Conservation (phyloP, 257 asterid genomes). For the Anisodus tanguticus region DNA sequence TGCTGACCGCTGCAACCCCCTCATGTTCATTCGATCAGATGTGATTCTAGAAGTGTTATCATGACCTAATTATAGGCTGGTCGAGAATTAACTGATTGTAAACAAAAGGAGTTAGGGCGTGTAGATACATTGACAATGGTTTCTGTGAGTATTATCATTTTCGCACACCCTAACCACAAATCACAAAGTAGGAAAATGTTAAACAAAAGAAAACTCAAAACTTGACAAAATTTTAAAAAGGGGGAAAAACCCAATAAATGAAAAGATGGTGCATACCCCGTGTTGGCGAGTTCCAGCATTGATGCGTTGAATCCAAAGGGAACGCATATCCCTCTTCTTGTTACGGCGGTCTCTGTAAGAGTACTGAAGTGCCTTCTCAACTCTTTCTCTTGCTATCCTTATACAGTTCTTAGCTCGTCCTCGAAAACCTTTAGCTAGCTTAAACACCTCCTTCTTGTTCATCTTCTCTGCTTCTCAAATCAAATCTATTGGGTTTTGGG, state of each 20-base stretch:
- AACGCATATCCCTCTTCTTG: slow-evolving; percentile 85
- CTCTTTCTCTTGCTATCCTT: slow-evolving; percentile 77
- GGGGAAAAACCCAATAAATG: background rate
- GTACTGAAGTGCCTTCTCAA: slow-evolving; percentile 75
- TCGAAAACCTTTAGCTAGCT: slow-evolving; percentile 79
- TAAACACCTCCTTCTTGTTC: slow-evolving; percentile 81
- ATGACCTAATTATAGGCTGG: background rate
- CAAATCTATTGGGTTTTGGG: too few species aligned
- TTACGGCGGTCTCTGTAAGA: slow-evolving; percentile 80
- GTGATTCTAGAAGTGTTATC: background rate
- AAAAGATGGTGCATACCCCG: slow-evolving; percentile 49
- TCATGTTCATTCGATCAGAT: background rate
- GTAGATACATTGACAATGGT: background rate
- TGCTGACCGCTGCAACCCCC: background rate
- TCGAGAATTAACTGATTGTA: background rate
- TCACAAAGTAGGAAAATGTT: too few species aligned
- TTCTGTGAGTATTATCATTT: slow-evolving; percentile 1
- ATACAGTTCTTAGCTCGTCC: slow-evolving; percentile 87
- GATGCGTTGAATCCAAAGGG: slow-evolving; percentile 92
- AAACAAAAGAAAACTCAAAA: background rate
- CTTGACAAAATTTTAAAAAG: background rate
- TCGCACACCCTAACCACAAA: background rate
- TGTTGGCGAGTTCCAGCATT: slow-evolving; percentile 91
- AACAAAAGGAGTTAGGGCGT: background rate
- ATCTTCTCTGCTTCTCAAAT: slow-evolving; percentile 31